Percentiles rank a stretch among this genome's conserved stretches.
phyloP scores from a whole-genome alignment of 2,329 filamentous ascomycete species.

The Colletotrichum salicis region DNA sequence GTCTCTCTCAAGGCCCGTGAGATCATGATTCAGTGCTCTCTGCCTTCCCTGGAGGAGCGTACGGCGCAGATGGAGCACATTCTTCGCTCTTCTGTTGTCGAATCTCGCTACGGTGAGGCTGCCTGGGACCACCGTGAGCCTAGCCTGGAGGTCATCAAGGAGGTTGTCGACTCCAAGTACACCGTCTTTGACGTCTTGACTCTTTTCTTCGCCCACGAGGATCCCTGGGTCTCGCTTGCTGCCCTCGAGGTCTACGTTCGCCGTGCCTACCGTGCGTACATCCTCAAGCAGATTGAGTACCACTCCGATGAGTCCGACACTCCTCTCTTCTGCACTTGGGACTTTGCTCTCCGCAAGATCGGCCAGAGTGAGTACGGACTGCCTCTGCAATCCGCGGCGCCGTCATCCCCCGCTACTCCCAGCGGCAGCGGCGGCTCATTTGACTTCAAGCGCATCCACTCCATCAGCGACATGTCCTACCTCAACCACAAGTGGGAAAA shows the following conservation, averaged over 20 bases:
- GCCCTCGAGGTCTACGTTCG: slow-evolving; percentile 96
- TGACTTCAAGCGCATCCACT: slow-evolving; percentile 84
- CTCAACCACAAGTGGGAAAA: slow-evolving; percentile 76
- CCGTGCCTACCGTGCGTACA: slow-evolving; percentile 95
- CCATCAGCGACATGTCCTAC: slow-evolving; percentile 97
- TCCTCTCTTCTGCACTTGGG: slow-evolving; percentile 88
- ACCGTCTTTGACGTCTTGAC: slow-evolving; percentile 97
- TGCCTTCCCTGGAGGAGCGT: slow-evolving; percentile 95
- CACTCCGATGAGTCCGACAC: slow-evolving; percentile 76
- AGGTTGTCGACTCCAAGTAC: slow-evolving; percentile 98
- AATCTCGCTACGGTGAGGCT: slow-evolving; percentile 97
- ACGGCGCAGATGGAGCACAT: slow-evolving; percentile 99
- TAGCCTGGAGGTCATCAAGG: slow-evolving; percentile 89
- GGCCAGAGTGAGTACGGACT: slow-evolving; percentile 91
- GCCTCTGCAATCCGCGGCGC: slow-evolving; percentile 80
- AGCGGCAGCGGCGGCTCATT: slow-evolving; percentile 65
- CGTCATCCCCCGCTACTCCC: slow-evolving; percentile 85
- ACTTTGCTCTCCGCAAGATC: slow-evolving; percentile 93
- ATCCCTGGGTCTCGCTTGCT: slow-evolving; percentile 93
- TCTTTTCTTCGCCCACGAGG: slow-evolving; percentile 93
- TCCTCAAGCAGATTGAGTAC: slow-evolving; percentile 89
- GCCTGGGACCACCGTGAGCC: slow-evolving; percentile 97
- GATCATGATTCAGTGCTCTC: slow-evolving; percentile 94
- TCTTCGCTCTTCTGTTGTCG: slow-evolving; percentile 90
- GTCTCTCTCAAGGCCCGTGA: slow-evolving; percentile 97